A percentile compares a stretch with the other conserved stretches of the same genome.
phyloP scores from a whole-genome alignment of 371 early-diverging fungal species.

The Actinomucor elegans region DNA sequence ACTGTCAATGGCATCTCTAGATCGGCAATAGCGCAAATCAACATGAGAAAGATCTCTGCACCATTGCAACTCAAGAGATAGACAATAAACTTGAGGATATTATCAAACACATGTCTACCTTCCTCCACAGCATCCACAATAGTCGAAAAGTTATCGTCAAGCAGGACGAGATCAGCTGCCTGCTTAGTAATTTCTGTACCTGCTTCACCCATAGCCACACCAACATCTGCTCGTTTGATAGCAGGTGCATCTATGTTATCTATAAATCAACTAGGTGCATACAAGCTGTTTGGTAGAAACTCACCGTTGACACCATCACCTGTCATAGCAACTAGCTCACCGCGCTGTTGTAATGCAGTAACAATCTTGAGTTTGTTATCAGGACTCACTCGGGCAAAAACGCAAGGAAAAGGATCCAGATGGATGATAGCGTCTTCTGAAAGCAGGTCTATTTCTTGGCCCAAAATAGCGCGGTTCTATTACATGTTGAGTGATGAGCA shows the following conservation, averaged over 20 bases:
- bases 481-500: no score
- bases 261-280: no score
- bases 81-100: slow-evolving; percentile 88
- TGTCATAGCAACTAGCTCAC: slow-evolving; percentile 52
- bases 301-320: not conserved
- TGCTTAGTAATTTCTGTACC: slow-evolving; percentile 91
- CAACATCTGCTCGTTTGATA: slow-evolving; percentile 86
- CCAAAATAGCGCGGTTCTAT: slow-evolving; percentile 74
- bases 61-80: slow-evolving; percentile 87
- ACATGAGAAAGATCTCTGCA: slow-evolving; percentile 65
- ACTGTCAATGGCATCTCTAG: slow-evolving; percentile 57
- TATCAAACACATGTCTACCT: slow-evolving; percentile 84
- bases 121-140: slow-evolving; percentile 78
- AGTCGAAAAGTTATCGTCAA: slow-evolving; percentile 82
- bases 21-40: slow-evolving; percentile 43
- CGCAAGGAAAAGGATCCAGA: slow-evolving; percentile 80
- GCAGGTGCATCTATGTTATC: slow-evolving; percentile 89
- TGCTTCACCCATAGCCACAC: slow-evolving; percentile 85
- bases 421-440: slow-evolving; percentile 76
- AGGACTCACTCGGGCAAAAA: slow-evolving; percentile 91
- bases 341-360: slow-evolving; percentile 78
- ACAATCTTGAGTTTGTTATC: slow-evolving; percentile 96
- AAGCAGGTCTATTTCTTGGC: slow-evolving; percentile 79
- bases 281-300: no score
- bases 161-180: slow-evolving; percentile 84